Conservation (phyloP, 2,329 filamentous ascomycete species). For the Trichoderma oligosporum region DNA sequence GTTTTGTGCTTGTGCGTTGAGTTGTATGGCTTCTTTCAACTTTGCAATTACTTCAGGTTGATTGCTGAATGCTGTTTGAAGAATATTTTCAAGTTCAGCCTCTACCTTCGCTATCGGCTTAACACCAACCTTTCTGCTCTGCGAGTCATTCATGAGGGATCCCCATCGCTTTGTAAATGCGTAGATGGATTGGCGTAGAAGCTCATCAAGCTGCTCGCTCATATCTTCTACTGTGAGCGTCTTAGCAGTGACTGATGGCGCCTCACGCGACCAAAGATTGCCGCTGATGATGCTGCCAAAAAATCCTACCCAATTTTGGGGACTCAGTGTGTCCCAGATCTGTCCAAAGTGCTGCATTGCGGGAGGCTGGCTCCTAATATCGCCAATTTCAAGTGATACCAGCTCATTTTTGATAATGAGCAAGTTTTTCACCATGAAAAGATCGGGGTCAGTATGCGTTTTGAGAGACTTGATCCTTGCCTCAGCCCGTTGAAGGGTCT, state of each 20-base stretch:
- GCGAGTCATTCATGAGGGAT: slow-evolving; percentile 47
- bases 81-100: slow-evolving; percentile 52
- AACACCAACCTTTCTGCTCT: slow-evolving; percentile 44
- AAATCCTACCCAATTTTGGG: slow-evolving; percentile 55
- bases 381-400: slow-evolving; percentile 88
- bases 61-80: slow-evolving; percentile 56
- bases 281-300: slow-evolving; percentile 56
- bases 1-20: slow-evolving; percentile 52
- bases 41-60: slow-evolving; percentile 58
- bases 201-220: slow-evolving; percentile 61
- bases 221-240: slow-evolving; percentile 53
- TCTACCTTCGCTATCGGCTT: slow-evolving; percentile 52
- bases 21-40: slow-evolving; percentile 58
- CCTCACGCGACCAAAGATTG: slow-evolving; percentile 45
- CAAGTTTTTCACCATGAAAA: slow-evolving; percentile 93
- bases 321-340: slow-evolving; percentile 62
- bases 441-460: slow-evolving; percentile 65
- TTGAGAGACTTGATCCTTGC: slow-evolving; percentile 62
- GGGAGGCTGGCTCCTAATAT: slow-evolving; percentile 49
- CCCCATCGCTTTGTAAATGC: slow-evolving; percentile 61
- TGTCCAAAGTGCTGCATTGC: slow-evolving; percentile 60
- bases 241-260: slow-evolving; percentile 37
- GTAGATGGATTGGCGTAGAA: slow-evolving; percentile 59
- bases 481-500: slow-evolving; percentile 75
- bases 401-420: slow-evolving; percentile 95